Base-by-base conservation (phyloP, 1,284 basidiomycete genomes). In the Cryptococcus sp. region DNA sequence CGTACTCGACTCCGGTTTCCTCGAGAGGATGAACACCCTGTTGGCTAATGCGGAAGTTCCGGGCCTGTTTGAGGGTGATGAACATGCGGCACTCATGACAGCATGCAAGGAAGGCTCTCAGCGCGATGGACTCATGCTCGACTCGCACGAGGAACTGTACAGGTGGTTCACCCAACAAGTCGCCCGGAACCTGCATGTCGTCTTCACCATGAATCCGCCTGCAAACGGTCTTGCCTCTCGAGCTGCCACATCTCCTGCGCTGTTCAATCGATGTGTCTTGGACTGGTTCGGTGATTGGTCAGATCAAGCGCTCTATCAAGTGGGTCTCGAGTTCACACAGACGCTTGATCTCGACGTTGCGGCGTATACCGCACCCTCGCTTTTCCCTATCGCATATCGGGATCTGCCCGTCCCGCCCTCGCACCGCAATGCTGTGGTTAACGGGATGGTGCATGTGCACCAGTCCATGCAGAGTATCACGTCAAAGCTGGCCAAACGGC, bases 201-300 rank as follows among this genome's bases (percentile, higher is more conserved):
- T 98, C 5, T 96, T 98, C 79, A 98, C 96, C 3, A 99, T 99
- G 96, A 99, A 99, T 71, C 96, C 96, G 31, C 95, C 96, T 0
- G 90, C 93, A 71, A 93, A 94, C 59, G 94, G 93, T 5, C 84
- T 98, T 17, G 94, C 93, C 6, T 93, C 92, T 19, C 87, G 94
- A 57, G 96, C 94, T 8, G 95, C 96, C 0, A 98, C 96, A 0
- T 98, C 94, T 1, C 96, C 96, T 5, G 94, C 94, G 17, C 82
- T 97, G 70, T 98, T 98, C 86, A 98, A 98, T 80, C 88, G 94
- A 81, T 98, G 94, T 75, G 94, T 97, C 5, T 83, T 98, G 58
- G 93, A 97, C 78, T 97, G 94, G 94, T 97, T 97, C 69, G 93
- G 94, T 42, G 93, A 96, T 75, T 97, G 94, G 94, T 93, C 93